Evolutionary conservation across 176 grass and related monocot species (phyloP).

Genomic region (Triticum timopheevii): DNA sequence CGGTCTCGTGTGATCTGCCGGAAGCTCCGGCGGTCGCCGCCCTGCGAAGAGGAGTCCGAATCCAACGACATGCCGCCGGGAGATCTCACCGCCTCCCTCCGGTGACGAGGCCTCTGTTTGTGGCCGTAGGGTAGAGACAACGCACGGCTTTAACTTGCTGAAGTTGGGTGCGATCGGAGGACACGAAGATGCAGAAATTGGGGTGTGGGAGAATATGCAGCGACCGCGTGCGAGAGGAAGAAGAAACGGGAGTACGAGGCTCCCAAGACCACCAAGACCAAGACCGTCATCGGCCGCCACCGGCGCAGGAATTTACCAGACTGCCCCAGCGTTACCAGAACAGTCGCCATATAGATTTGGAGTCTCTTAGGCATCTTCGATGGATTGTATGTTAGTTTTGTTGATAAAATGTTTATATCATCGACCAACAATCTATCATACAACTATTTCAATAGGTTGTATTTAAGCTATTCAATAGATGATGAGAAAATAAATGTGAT

Average conservation of each 20-base stretch:
- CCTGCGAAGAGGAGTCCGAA: slow-evolving; percentile 75
- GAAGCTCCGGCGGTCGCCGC: slow-evolving; percentile 63
- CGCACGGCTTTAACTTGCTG: not conserved
- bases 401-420: too few species aligned
- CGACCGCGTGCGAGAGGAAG: slow-evolving; percentile 13
- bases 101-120: not conserved
- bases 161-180: not conserved
- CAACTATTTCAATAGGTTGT: too few species aligned
- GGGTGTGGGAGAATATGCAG: slow-evolving; percentile 1
- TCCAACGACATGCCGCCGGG: slow-evolving; percentile 68
- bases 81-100: slow-evolving; percentile 29
- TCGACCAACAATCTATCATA: too few species aligned
- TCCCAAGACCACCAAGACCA: not conserved
- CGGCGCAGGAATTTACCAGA: not conserved
- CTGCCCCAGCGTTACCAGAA: not conserved
- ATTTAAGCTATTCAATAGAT: too few species aligned
- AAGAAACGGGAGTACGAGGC: not conserved
- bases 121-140: not conserved
- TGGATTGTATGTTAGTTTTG: too few species aligned
- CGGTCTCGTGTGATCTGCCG: slow-evolving; percentile 82
- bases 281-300: slow-evolving; percentile 35
- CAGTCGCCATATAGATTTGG: too few species aligned
- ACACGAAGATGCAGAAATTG: not conserved
- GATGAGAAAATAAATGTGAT: too few species aligned
- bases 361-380: too few species aligned